Percentiles rank a stretch among this genome's conserved stretches.
These are phyloP conservation scores for Parafenestella ontariensis DNA, from an alignment of 2,329 filamentous ascomycete genomes.

Conservation along the genomic window DNA sequence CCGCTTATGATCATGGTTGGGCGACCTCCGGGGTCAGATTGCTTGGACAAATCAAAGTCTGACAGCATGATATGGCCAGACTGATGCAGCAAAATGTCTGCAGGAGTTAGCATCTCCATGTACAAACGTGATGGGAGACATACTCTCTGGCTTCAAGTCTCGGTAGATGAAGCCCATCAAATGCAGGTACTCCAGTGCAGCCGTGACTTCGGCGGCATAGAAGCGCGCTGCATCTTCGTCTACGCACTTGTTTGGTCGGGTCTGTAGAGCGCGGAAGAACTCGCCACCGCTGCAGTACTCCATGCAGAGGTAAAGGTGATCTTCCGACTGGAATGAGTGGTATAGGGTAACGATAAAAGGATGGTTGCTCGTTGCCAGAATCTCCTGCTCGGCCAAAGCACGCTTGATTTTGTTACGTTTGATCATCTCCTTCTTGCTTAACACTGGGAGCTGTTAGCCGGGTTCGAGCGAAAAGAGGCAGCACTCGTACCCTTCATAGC, in stretches of 20 bases:
- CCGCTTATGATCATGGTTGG: constrained; percentile 93
- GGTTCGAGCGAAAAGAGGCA: not conserved
- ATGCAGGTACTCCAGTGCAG: constrained; percentile 94
- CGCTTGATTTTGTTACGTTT: constrained; percentile 99
- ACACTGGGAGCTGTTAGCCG: constrained; percentile 64
- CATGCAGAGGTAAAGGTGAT: constrained; percentile 99
- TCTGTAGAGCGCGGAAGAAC: constrained; percentile 97
- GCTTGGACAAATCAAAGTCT: constrained; percentile 97
- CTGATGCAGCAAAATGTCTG: constrained; percentile 96
- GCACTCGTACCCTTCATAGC: constrained; percentile 87
- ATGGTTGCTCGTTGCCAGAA: constrained; percentile 96
- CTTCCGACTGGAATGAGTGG: constrained; percentile 98
- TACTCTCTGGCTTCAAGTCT: constrained; percentile 96
- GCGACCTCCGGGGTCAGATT: constrained; percentile 93
- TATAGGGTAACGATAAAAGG: constrained; percentile 99
- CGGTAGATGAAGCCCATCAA: constrained; percentile 99
- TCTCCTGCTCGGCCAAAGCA: constrained; percentile 95
- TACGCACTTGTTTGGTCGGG: constrained; percentile 94
- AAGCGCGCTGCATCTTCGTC: constrained; percentile 96
- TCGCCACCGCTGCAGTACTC: constrained; percentile 99
- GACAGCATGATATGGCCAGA: constrained; percentile 99
- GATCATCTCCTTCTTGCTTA: constrained; percentile 99
- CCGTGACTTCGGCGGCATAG: constrained; percentile 96
- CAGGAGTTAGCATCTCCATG: constrained; percentile 46
- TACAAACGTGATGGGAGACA: constrained; percentile 46